A percentile compares a stretch with the other conserved stretches of the same genome.
phyloP scores from a whole-genome alignment of 257 asterid genomes.

The Catharanthus roseus region DNA sequence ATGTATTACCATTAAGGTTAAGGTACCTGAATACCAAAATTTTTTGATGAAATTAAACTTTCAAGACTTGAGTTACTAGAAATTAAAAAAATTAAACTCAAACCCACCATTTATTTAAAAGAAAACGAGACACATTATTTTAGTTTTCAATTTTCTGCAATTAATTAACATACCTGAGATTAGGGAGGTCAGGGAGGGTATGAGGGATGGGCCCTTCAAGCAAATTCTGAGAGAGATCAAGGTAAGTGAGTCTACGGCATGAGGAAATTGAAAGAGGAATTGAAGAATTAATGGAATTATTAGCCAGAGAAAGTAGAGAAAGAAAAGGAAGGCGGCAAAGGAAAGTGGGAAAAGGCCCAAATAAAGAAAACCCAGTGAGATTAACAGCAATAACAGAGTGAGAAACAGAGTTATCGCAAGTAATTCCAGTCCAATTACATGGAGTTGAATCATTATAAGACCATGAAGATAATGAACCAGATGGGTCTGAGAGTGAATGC shows the following conservation, averaged over 20 bases:
- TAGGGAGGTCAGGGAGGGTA: conserved; percentile 50
- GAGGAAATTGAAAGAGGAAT: conserved; percentile 48
- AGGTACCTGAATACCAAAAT: conserved; percentile 65
- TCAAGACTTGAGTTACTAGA: neutral
- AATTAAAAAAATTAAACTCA: neutral
- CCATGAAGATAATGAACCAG: conserved; percentile 50
- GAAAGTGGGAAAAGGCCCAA: conserved; percentile 51
- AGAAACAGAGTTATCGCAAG: conserved; percentile 30
- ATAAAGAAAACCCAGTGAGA: conserved; percentile 40
- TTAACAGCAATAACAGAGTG: conserved; percentile 40
- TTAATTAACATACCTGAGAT: conserved; percentile 51
- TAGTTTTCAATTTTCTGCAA: neutral
- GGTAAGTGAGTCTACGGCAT: conserved; percentile 47
- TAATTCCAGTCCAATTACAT: conserved; percentile 79
- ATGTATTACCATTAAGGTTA: conserved; percentile 40
- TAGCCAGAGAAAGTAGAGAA: conserved; percentile 32
- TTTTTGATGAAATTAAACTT: neutral
- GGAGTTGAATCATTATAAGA: conserved; percentile 49
- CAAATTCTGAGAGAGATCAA: conserved; percentile 62
- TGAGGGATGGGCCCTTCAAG: conserved; percentile 56
- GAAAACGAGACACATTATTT: neutral
- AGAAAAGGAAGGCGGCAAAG: conserved; percentile 57
- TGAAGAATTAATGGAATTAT: conserved; percentile 46
- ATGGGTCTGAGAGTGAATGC: conserved; percentile 44
- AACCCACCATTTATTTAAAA: neutral